Evolutionary conservation across 371 early-diverging fungal species (phyloP), one percentile per base, ranked within the genome.

Genomic region (Mycotypha africana): DNA sequence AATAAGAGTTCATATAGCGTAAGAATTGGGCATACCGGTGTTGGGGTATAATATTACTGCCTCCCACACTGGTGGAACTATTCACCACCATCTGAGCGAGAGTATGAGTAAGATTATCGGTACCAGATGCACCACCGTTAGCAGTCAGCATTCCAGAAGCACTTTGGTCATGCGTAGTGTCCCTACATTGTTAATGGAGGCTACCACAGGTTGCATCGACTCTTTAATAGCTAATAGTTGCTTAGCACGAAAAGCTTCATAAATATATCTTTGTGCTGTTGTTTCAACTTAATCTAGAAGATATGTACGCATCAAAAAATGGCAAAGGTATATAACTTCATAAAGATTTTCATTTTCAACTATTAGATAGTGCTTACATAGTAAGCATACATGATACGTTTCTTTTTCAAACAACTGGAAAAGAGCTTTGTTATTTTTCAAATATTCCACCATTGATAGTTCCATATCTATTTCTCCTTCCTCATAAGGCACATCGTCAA

Each of bases 191-290:
- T n/a, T n/a, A n/a, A n/a, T n/a, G n/a, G n/a, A n/a, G n/a, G n/a
- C n/a, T n/a, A n/a, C n/a, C n/a, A n/a, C n/a, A 17, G 64, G 60
- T 11, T 67, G 59, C 21, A 71, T 67, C 17, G 67, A 69, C 65
- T 89, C 91, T 64, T 89, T 90, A 42, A 91, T 73, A 32, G 93
- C 91, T 46, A 91, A 60, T 35, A 91, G 65, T 66, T 91, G 91
- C 58, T 85, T 78, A 24, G 91, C 84, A 42, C 96, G 83, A 88
- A 92, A 95, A n/a, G 85, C 76, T 67, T 92, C 93, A 62, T 92
- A 92, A n/a, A n/a, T n/a, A 58, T 91, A 92, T 47, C 86, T 79
- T 58, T 85, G 79, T 14, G 88, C 81, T 9, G 93, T 92, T 38
- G 88, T 87, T 59, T 92, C 93, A 49, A 91, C 82, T 51, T 91